A percentile compares a stretch with the other conserved stretches of the same genome.
These are phyloP conservation scores for Neurospora hispaniola DNA, from an alignment of 495 filamentous ascomycete genomes.

Conservation along the genomic window DNA sequence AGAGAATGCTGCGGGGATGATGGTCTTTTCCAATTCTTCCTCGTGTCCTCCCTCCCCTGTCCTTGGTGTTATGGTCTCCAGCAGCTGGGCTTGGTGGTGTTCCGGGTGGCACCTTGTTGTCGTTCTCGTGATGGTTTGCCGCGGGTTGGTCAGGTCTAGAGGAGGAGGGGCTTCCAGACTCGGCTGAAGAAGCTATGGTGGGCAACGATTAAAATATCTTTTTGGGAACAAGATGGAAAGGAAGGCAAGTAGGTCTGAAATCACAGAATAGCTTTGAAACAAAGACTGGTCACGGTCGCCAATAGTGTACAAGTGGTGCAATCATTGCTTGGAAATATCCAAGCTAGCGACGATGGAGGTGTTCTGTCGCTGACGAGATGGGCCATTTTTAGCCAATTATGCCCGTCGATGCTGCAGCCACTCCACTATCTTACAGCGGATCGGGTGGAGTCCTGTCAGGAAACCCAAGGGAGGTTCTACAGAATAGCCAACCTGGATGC, in stretches of 20 bases:
- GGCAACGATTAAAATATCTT: conserved; percentile 3
- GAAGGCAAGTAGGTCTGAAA: not conserved
- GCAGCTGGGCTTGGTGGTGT: not conserved
- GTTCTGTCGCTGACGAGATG: not conserved
- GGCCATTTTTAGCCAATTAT: not conserved
- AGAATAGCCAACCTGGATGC: not conserved
- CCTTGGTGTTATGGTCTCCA: not conserved
- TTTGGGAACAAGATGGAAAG: not conserved
- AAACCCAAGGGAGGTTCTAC: not conserved
- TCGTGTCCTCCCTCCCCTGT: not conserved
- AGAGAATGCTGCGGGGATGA: not conserved
- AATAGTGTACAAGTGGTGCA: no score
- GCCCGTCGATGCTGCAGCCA: not conserved
- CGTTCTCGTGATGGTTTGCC: conserved; percentile 13
- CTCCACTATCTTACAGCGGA: not conserved
- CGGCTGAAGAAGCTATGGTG: conserved; percentile 29
- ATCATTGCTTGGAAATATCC: not conserved
- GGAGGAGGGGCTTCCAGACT: conserved; percentile 30
- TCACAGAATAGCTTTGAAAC: not conserved
- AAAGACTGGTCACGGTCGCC: not conserved
- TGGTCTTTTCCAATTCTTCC: not conserved
- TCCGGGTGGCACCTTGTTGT: conserved; percentile 4
- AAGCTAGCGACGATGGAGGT: not conserved
- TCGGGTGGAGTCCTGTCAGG: not conserved
- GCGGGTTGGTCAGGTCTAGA: conserved; percentile 13